Evolutionary conservation across 179 eudicot genomes (phyloP).

Genomic region (Carnegiea gigantea): DNA sequence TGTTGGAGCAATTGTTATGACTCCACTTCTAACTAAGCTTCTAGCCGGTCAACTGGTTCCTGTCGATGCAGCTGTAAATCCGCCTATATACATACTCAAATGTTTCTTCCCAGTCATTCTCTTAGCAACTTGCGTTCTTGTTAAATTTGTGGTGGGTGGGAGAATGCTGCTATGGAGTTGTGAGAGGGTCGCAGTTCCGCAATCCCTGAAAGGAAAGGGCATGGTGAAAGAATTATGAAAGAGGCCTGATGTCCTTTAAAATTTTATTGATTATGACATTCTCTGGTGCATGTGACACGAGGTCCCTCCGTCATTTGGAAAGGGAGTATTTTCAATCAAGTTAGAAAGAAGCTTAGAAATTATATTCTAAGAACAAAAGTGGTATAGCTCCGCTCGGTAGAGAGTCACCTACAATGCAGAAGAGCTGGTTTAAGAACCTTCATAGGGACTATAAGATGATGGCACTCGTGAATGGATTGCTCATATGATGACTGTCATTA

Average conservation of each 20-base stretch:
- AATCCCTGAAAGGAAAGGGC: background rate
- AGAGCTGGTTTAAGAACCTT: too few species aligned
- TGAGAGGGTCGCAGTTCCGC: background rate
- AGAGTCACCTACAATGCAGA: too few species aligned
- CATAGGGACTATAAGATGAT: too few species aligned
- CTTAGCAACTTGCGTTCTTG: background rate
- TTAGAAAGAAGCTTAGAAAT: too few species aligned
- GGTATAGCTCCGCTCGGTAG: too few species aligned
- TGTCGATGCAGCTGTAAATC: constrained; percentile 96
- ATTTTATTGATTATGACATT: too few species aligned
- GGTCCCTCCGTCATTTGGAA: background rate
- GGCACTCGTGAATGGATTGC: too few species aligned
- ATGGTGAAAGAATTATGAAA: background rate
- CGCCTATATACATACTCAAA: background rate
- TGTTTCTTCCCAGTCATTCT: background rate
- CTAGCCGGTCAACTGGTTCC: constrained; percentile 99
- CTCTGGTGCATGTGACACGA: background rate
- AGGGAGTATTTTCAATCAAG: background rate
- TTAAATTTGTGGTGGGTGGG: background rate
- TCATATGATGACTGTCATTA: too few species aligned
- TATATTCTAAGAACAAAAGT: too few species aligned
- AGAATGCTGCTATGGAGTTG: background rate
- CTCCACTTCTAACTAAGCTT: constrained; percentile 96
- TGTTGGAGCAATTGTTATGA: constrained; percentile 95
- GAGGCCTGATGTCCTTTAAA: background rate